Conservation (phyloP, 441 rosid species). For the Breynia disticha region DNA sequence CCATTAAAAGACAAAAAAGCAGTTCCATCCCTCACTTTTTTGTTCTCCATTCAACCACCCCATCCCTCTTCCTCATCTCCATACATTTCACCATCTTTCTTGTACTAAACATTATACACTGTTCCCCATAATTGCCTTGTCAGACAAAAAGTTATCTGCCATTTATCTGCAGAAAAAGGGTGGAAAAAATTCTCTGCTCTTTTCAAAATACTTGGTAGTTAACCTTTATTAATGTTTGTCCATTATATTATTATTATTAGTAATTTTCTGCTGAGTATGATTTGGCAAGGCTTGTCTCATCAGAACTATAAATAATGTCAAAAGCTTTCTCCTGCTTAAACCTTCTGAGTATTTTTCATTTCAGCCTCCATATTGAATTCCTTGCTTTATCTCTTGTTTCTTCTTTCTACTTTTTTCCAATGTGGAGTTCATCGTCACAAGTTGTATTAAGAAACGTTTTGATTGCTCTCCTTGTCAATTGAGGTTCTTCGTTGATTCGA, state of each 20-base stretch:
- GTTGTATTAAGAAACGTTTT: too few relatives aligned
- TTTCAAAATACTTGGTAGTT: slow-evolving; percentile 11
- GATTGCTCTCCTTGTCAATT: slow-evolving; percentile 11
- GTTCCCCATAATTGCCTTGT: slow-evolving; percentile 22
- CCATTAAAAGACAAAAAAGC: too few relatives aligned
- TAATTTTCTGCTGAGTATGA: slow-evolving; percentile 11
- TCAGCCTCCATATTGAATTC: slow-evolving; percentile 10
- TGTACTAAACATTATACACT: slow-evolving; percentile 20
- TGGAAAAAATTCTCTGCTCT: background rate
- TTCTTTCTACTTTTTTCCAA: slow-evolving; percentile 11
- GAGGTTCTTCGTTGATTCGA: slow-evolving; percentile 13
- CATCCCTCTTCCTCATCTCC: slow-evolving; percentile 24
- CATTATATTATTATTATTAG: slow-evolving; percentile 5
- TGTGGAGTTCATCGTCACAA: slow-evolving; percentile 9
- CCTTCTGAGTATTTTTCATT: slow-evolving; percentile 15
- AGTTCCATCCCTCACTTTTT: slow-evolving; percentile 1
- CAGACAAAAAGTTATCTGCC: too few relatives aligned
- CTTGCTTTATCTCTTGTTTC: slow-evolving; percentile 7
- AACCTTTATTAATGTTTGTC: slow-evolving; percentile 12
- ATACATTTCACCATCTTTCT: slow-evolving; percentile 15
- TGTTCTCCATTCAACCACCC: slow-evolving; percentile 16
- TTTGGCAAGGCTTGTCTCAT: slow-evolving; percentile 9
- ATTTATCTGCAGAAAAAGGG: slow-evolving; percentile 2
- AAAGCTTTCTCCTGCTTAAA: slow-evolving; percentile 15
- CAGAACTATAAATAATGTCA: slow-evolving; percentile 24